phyloP scores from a whole-genome alignment of 257 asterid species.

The Nicotiana knightiana region DNA sequence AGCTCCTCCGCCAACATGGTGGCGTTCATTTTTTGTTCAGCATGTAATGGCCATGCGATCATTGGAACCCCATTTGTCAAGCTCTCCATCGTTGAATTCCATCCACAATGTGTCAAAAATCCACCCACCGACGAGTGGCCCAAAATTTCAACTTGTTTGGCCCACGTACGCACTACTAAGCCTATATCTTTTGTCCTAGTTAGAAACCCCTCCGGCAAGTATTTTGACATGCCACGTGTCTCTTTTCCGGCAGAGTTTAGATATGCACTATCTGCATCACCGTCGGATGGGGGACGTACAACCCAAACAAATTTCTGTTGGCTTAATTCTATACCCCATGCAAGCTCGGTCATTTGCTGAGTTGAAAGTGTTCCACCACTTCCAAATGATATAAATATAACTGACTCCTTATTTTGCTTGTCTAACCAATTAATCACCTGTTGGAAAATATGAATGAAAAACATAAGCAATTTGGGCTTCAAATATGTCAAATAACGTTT shows the following conservation, averaged over 20 bases:
- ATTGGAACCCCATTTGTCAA: neutral
- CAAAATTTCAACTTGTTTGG: neutral
- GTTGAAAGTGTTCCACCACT: conserved; percentile 7
- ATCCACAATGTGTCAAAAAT: conserved; percentile 1
- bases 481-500: neutral
- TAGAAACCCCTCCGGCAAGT: neutral
- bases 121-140: neutral
- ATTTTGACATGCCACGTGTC: neutral
- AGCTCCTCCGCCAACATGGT: neutral
- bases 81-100: neutral
- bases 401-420: neutral
- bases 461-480: neutral
- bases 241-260: neutral
- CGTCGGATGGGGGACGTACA: neutral
- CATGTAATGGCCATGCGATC: neutral
- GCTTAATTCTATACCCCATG: conserved; percentile 11
- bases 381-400: conserved; percentile 4
- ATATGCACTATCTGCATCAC: neutral
- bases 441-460: neutral
- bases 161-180: neutral
- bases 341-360: conserved; percentile 10
- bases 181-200: neutral
- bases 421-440: neutral
- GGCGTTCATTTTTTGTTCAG: conserved; percentile 4
- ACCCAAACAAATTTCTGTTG: conserved; percentile 4